Evolutionary conservation across 805 yeast species (phyloP), one percentile per base, ranked within the genome.

Genomic region (Starmerella apis): DNA sequence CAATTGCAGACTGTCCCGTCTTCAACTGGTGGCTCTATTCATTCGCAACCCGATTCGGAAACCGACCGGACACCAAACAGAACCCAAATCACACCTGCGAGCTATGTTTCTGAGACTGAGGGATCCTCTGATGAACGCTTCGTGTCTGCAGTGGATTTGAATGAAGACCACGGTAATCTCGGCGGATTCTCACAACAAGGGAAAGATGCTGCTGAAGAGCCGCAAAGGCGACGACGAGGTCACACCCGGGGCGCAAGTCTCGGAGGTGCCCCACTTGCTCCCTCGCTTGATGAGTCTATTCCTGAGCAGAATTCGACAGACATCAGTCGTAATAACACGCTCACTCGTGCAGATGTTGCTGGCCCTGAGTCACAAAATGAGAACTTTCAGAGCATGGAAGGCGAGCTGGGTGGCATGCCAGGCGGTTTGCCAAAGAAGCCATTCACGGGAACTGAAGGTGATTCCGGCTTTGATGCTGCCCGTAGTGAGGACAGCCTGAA

Each of bases 141-240:
- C 25, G 52, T 49, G 27, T 52, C 57, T 2, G 57, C 55, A 8
- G 48, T 48, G 6, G 56, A 53, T 19, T 43, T 51, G 19, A 35
- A 20, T 6, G 49, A 47, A 16, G 39, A 20, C 13, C 28, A 8
- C 6, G 42, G 28, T 14, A 23, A 38, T 7, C 3, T 23, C 11
- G 30, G 30, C n/a, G n/a, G n/a, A 7, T 18, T 19, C 13, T 8
- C 31, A 3, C 32, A 9, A 36, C 36, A 10, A 6, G 28, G 38
- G 18, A 6, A 23, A 18, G 10, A 36, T 3, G n/a, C 47, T 8
- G 18, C 6, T 11, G 27, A 28, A 10, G 49, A 35, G 4, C 16
- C n/a, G 8, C 19, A 16, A 42, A 14, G 24, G 25, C 37, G 42
- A 3, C 5, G 36, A 5, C 32, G 47, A 4, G 51, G 51, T 25